phyloP scores from a whole-genome alignment of 768 basidiomycete species.

The Russula abietina region DNA sequence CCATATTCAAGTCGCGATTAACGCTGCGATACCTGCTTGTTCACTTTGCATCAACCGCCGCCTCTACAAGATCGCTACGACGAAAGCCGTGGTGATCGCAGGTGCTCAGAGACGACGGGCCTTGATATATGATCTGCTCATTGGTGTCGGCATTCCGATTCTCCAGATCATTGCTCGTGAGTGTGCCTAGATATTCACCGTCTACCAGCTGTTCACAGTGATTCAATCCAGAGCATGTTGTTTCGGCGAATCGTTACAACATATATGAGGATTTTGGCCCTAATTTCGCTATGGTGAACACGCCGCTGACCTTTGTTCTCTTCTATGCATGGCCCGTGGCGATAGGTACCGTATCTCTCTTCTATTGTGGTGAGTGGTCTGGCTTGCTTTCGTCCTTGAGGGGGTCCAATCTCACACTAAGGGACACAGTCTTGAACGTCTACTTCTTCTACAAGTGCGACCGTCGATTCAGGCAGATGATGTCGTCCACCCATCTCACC shows the following conservation, averaged over 20 bases:
- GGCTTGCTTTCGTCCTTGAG: neutral
- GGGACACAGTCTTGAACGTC: slow-evolving; percentile 29
- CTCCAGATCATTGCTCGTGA: slow-evolving; percentile 2
- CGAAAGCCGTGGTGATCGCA: slow-evolving; percentile 32
- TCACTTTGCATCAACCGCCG: slow-evolving; percentile 45
- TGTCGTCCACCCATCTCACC: slow-evolving; percentile 33
- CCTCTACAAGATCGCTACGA: slow-evolving; percentile 40
- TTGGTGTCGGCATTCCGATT: slow-evolving; percentile 28
- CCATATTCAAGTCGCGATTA: slow-evolving; percentile 33
- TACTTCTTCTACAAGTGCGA: slow-evolving; percentile 28
- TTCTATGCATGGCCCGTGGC: slow-evolving; percentile 28
- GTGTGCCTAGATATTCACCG: neutral
- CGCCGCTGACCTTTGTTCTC: slow-evolving; percentile 30
- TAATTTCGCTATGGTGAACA: slow-evolving; percentile 32
- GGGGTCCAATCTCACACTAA: neutral
- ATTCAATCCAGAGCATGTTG: neutral
- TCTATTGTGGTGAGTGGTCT: slow-evolving; percentile 35
- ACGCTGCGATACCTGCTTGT: slow-evolving; percentile 36
- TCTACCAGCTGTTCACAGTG: neutral
- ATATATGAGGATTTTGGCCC: slow-evolving; percentile 42
- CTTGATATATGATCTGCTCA: slow-evolving; percentile 18
- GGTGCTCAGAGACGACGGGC: neutral
- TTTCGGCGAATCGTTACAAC: neutral
- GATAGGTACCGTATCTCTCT: slow-evolving; percentile 28
- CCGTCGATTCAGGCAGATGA: slow-evolving; percentile 25